Conservation (phyloP, 2,329 filamentous ascomycete species). For the Fusarium oxysporum region DNA sequence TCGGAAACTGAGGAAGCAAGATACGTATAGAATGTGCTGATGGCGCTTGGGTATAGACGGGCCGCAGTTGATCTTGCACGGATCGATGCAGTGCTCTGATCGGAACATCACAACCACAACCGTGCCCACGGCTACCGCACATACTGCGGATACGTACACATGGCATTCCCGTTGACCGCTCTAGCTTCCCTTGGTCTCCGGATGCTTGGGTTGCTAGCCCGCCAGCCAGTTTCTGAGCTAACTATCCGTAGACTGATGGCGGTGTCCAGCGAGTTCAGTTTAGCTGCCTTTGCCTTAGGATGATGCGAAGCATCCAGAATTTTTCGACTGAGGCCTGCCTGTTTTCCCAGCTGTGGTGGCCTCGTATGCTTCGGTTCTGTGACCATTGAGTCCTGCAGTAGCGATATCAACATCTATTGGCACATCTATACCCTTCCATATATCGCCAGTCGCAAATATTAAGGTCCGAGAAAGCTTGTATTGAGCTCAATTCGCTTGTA, state of each 20-base stretch:
- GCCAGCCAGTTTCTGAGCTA: conserved; percentile 42
- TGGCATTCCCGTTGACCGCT: conserved; percentile 46
- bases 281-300: conserved; percentile 25
- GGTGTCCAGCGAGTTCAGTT: conserved; percentile 43
- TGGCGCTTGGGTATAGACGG: conserved; percentile 34
- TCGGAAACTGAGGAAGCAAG: conserved; percentile 16
- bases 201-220: conserved; percentile 41
- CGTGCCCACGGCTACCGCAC: conserved; percentile 31
- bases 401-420: neutral
- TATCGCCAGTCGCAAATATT: neutral
- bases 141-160: conserved; percentile 29
- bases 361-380: conserved; percentile 30
- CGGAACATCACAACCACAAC: conserved; percentile 18
- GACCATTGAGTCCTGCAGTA: neutral
- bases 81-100: conserved; percentile 36
- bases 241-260: conserved; percentile 29
- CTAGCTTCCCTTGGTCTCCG: conserved; percentile 39
- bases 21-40: conserved; percentile 26
- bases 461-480: neutral
- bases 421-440: neutral
- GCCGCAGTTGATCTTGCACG: conserved; percentile 33
- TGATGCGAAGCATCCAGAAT: conserved; percentile 36
- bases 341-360: conserved; percentile 28
- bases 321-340: conserved; percentile 38
- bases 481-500: neutral